These are phyloP conservation scores for Botryotinia narcissicola DNA, from an alignment of 2,329 filamentous ascomycete species.

Conservation along the genomic window DNA sequence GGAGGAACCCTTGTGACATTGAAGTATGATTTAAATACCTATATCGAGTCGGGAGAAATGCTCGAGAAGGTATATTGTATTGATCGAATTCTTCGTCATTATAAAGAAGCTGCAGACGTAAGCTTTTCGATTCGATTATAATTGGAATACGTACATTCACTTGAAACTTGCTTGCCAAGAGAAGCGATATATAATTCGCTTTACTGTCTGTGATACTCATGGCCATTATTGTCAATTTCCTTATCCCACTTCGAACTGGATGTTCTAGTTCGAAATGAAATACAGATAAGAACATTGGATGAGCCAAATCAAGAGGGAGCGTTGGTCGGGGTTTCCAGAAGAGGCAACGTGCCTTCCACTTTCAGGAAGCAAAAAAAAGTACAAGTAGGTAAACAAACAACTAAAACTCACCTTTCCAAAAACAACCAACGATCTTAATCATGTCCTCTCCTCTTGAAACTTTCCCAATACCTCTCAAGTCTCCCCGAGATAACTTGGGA, in stretches of 20 bases:
- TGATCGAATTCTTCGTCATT: neutral
- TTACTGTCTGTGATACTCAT: neutral
- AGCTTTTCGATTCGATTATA: neutral
- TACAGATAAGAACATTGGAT: neutral
- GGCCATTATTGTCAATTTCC: neutral
- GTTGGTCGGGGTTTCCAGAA: neutral
- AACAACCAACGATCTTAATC: neutral
- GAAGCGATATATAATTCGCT: neutral
- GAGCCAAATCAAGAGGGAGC: neutral
- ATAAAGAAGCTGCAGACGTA: neutral
- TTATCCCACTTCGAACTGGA: neutral
- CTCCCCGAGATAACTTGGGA: neutral
- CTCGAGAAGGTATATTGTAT: neutral
- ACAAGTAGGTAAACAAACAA: neutral
- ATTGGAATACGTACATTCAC: no score
- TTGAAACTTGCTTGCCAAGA: neutral
- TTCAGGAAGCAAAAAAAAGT: neutral
- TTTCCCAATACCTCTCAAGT: neutral
- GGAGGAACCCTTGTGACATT: neutral
- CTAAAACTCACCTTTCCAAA: neutral
- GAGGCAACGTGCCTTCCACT: conserved; percentile 5
- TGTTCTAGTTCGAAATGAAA: neutral
- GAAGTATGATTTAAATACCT: neutral
- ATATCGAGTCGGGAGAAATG: neutral
- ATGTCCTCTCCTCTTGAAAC: neutral